Conservation (phyloP, 768 basidiomycete genomes). For the Tremella mesenterica region DNA sequence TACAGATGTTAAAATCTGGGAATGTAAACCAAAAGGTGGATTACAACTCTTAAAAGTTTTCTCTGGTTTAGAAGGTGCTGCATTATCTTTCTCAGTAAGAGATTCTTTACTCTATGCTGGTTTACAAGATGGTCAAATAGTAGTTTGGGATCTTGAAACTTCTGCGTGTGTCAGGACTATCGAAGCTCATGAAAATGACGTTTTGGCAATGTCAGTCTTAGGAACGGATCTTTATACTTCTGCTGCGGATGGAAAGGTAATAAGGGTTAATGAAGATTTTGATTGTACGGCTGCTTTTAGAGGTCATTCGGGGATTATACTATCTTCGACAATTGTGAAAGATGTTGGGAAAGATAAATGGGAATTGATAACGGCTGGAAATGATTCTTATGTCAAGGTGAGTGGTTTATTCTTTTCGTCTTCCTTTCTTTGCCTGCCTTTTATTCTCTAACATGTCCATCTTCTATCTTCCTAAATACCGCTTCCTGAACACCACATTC, state of each 20-base stretch:
- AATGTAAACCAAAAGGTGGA: constrained; percentile 29
- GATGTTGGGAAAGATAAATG: constrained; percentile 37
- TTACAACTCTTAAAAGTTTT: constrained; percentile 24
- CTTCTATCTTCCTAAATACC: not conserved
- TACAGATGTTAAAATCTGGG: constrained; percentile 62
- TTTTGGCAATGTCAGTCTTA: constrained; percentile 68
- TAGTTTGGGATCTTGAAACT: constrained; percentile 83
- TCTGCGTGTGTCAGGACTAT: constrained; percentile 77
- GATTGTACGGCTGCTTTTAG: constrained; percentile 74
- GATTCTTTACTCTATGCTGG: constrained; percentile 83
- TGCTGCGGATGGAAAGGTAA: constrained; percentile 56
- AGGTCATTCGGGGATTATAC: constrained; percentile 70
- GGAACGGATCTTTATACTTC: constrained; percentile 52
- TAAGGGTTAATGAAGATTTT: constrained; percentile 79
- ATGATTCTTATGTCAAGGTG: constrained; percentile 78
- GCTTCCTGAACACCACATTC: too few species aligned
- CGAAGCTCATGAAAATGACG: constrained; percentile 78
- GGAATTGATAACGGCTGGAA: constrained; percentile 67
- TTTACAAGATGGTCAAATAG: constrained; percentile 87
- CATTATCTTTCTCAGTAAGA: constrained; percentile 65
- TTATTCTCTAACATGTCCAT: not conserved
- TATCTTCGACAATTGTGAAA: constrained; percentile 62
- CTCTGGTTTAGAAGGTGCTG: constrained; percentile 55
- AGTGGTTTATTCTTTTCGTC: too few species aligned
- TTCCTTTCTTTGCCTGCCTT: not conserved